Conservation (phyloP, 2,329 filamentous ascomycete genomes). For the Colletotrichum scovillei region DNA sequence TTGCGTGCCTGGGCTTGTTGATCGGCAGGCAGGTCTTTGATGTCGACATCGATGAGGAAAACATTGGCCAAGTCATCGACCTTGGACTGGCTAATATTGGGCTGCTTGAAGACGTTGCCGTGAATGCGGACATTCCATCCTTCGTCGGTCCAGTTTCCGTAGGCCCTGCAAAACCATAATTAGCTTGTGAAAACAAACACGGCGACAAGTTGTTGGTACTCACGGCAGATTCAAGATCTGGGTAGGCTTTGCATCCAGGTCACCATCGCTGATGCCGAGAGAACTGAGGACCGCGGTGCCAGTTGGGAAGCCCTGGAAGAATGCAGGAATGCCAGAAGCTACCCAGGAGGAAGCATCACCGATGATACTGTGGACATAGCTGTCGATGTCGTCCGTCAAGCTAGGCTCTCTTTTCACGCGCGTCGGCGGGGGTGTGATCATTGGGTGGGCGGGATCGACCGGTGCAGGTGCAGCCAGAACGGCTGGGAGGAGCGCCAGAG, state of each 20-base stretch:
- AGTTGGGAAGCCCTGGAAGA: slow-evolving; percentile 74
- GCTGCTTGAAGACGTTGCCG: slow-evolving; percentile 85
- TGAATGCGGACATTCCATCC: slow-evolving; percentile 83
- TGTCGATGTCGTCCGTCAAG: slow-evolving; percentile 55
- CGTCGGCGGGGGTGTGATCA: slow-evolving; percentile 41
- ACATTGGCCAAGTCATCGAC: slow-evolving; percentile 76
- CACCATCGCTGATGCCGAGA: slow-evolving; percentile 67
- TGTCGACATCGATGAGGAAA: slow-evolving; percentile 74
- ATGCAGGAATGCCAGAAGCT: slow-evolving; percentile 73
- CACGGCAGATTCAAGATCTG: slow-evolving; percentile 77
- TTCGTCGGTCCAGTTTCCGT: slow-evolving; percentile 82
- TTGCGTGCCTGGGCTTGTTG: slow-evolving; percentile 78
- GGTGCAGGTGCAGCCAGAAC: slow-evolving; percentile 37
- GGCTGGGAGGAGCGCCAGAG: slow-evolving; percentile 29
- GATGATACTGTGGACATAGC: slow-evolving; percentile 62
- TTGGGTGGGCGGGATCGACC: slow-evolving; percentile 35
- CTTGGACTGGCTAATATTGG: slow-evolving; percentile 72
- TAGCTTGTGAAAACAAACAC: slow-evolving; percentile 7
- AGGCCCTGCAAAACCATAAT: slow-evolving; percentile 52
- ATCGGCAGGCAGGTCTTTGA: slow-evolving; percentile 67
- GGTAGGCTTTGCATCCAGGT: slow-evolving; percentile 73
- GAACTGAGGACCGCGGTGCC: slow-evolving; percentile 70
- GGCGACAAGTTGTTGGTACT: slow-evolving; percentile 33
- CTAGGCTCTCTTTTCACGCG: slow-evolving; percentile 36
- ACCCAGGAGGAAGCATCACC: slow-evolving; percentile 69